phyloP scores from a whole-genome alignment of 371 early-diverging fungal genomes.

The Lichtheimia corymbifera region DNA sequence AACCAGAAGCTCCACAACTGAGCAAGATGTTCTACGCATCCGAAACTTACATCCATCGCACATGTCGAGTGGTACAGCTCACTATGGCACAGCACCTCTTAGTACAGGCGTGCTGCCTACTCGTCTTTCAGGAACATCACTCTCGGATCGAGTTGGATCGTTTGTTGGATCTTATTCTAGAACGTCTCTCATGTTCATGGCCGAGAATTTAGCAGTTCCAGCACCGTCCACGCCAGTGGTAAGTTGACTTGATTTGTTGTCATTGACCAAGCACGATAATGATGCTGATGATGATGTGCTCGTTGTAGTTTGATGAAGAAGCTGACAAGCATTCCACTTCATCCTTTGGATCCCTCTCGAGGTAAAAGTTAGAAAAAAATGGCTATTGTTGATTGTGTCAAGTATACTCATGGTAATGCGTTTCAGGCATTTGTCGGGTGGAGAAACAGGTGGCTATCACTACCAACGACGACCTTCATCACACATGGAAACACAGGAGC shows the following conservation, averaged over 20 bases:
- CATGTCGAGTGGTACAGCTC: slow-evolving; percentile 16
- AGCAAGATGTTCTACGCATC: slow-evolving; percentile 22
- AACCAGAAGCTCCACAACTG: slow-evolving; percentile 7
- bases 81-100: slow-evolving; percentile 8
- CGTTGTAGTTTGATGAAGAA: slow-evolving; percentile 31
- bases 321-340: slow-evolving; percentile 28
- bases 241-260: neutral
- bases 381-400: neutral
- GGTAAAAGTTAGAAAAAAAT: slow-evolving; percentile 11
- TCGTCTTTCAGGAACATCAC: slow-evolving; percentile 12
- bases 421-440: no score
- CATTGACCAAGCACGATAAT: no score
- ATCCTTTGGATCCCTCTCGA: slow-evolving; percentile 21
- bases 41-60: slow-evolving; percentile 46
- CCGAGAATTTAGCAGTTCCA: slow-evolving; percentile 45
- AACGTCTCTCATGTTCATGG: slow-evolving; percentile 54
- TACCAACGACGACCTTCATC: slow-evolving; percentile 1
- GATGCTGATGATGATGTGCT: neutral
- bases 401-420: no score
- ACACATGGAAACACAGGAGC: slow-evolving; percentile 18
- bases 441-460: no score
- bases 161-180: slow-evolving; percentile 56
- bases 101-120: slow-evolving; percentile 1
- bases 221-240: slow-evolving; percentile 12
- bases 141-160: slow-evolving; percentile 29